phyloP scores from a whole-genome alignment of 2,329 filamentous ascomycete genomes.

The Teratosphaeria zuluensis region DNA sequence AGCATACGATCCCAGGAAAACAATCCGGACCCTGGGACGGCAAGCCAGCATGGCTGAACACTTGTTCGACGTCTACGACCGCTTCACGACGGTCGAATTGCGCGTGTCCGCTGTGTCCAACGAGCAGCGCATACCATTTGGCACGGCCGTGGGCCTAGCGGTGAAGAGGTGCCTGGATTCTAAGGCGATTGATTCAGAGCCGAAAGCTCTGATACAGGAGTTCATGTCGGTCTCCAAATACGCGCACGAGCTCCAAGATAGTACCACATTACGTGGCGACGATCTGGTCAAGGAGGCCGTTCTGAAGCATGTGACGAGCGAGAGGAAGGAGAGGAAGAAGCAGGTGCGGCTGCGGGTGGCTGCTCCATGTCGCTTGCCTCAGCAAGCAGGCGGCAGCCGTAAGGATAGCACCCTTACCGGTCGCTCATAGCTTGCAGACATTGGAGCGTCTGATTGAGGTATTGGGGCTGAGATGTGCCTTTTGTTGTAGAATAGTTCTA shows the following conservation, averaged over 20 bases:
- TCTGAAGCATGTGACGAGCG: neutral
- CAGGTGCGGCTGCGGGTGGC: neutral
- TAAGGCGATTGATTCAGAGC: neutral
- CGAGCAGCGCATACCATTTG: neutral
- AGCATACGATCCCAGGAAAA: neutral
- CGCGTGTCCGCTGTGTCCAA: neutral
- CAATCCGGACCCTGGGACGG: neutral
- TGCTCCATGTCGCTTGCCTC: neutral
- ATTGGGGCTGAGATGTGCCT: too few species aligned
- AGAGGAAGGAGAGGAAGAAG: neutral
- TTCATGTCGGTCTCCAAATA: neutral
- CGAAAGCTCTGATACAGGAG: neutral
- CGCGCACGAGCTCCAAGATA: neutral
- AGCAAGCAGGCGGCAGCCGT: too few species aligned
- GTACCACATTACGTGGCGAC: too few species aligned
- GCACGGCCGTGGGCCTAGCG: neutral
- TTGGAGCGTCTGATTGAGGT: neutral
- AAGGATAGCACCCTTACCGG: too few species aligned
- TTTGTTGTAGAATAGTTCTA: too few species aligned
- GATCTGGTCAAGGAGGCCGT: neutral
- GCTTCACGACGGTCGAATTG: neutral
- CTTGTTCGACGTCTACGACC: neutral
- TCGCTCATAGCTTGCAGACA: neutral
- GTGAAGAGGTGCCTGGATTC: neutral
- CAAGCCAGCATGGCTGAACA: neutral